Base-by-base conservation (phyloP, 2,329 filamentous ascomycete genomes). In the Aspergillus vadensis region DNA sequence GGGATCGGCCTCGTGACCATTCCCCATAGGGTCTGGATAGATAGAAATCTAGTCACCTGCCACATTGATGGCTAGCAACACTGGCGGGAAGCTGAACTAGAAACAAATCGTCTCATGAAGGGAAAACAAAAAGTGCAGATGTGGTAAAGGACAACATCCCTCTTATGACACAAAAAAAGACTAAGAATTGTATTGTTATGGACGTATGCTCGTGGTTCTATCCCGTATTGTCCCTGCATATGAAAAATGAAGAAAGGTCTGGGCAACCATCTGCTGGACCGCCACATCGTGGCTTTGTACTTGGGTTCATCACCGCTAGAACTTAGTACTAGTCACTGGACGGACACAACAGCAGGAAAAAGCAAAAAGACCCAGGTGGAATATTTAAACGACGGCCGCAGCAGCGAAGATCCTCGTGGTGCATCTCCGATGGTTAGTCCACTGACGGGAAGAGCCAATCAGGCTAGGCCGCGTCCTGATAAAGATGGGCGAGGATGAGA, bases 361-460 rank as follows among this genome's bases (percentile, higher is more conserved):
- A 55, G 52, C 52, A 55, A 55, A 19, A 10, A 55, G 38, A 19
- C 23, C 27, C 52, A 41, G 25, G 52, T 36, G 38, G 41, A 17
- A 44, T 55, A 55, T 55, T 55, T 55, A 55, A 55, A 55, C 38
- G 38, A 43, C 36, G 36, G 38, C 38, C 38, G 52, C 52, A 41
- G 36, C 52, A 44, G 41, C 52, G 52, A 41, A 43, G 52, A 55
- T 55, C 52, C 38, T 38, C 52, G 38, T 43, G 52, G 38, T 27
- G 30, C 21, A 36, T 36, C 41, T 43, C n/a, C n/a, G 21, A 17
- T 25, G 8, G 17, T 17, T 55, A 55, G 52, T 55, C 19, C 6
- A 39, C 38, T 36, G n/a, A 15, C n/a, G 8, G 25, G 5, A n/a
- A 41, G 52, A 27, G 21, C 52, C 52, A 55, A 55, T 55, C 38